These are phyloP conservation scores for Scedosporium aurantiacum DNA, from an alignment of 2,329 filamentous ascomycete species.

Conservation along the genomic window DNA sequence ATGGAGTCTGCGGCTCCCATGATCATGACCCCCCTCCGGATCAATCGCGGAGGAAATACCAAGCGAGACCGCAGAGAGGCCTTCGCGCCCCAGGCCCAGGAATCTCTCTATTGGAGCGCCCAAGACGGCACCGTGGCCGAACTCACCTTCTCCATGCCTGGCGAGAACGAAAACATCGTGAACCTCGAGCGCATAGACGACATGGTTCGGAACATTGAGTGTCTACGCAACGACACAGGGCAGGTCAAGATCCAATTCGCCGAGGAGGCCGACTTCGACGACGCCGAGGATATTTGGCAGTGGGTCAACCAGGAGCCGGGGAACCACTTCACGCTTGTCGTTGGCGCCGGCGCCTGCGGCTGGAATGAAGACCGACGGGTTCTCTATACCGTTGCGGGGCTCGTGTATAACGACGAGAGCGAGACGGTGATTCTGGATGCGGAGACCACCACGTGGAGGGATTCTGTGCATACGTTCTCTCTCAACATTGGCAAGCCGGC, in stretches of 20 bases:
- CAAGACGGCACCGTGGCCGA: neutral
- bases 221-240: neutral
- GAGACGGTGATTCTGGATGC: neutral
- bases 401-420: neutral
- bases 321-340: neutral
- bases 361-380: neutral
- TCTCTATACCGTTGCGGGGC: neutral
- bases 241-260: neutral
- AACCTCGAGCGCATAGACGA: neutral
- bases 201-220: neutral
- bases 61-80: neutral
- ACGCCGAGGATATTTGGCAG: neutral
- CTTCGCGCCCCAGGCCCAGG: neutral
- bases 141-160: neutral
- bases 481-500: neutral
- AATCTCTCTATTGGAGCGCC: neutral
- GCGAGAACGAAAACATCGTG: neutral
- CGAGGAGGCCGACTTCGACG: neutral
- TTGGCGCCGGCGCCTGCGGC: neutral
- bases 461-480: neutral
- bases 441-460: neutral
- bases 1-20: neutral
- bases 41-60: neutral
- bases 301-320: neutral
- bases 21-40: neutral